Percentiles rank a stretch among this genome's conserved stretches.
These are phyloP conservation scores for Plasmodium relictum DNA, from an alignment of 169 alveolate genomes.

Conservation along the genomic window DNA sequence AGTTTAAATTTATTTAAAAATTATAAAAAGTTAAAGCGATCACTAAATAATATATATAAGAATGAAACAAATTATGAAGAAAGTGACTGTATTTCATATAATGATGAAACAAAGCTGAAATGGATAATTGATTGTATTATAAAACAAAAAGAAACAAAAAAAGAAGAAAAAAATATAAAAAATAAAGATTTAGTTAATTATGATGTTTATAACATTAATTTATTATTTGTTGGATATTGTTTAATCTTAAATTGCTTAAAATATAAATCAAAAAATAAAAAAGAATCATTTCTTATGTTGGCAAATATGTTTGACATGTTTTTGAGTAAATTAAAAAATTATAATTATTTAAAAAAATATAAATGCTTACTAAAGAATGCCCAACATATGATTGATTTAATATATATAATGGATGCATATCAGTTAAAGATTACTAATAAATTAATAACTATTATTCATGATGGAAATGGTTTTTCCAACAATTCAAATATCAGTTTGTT, in stretches of 20 bases:
- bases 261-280: conserved; percentile 5
- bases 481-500: neutral
- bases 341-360: neutral
- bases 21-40: neutral
- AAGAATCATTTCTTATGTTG: conserved; percentile 18
- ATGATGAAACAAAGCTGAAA: neutral
- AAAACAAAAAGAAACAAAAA: neutral
- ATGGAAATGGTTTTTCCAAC: neutral
- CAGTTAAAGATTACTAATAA: neutral
- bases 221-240: conserved; percentile 4
- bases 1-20: neutral
- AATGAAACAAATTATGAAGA: neutral
- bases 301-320: conserved; percentile 2
- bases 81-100: neutral
- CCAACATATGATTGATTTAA: neutral
- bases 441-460: neutral
- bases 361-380: conserved; percentile 5
- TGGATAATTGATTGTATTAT: neutral
- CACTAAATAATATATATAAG: neutral
- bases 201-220: neutral
- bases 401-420: conserved; percentile 18
- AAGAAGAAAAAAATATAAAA: neutral
- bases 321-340: neutral
- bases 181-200: neutral
- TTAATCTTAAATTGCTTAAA: conserved; percentile 8